Conservation (phyloP, 352 stramenopile species). For the Elongisporangium undulatum region DNA sequence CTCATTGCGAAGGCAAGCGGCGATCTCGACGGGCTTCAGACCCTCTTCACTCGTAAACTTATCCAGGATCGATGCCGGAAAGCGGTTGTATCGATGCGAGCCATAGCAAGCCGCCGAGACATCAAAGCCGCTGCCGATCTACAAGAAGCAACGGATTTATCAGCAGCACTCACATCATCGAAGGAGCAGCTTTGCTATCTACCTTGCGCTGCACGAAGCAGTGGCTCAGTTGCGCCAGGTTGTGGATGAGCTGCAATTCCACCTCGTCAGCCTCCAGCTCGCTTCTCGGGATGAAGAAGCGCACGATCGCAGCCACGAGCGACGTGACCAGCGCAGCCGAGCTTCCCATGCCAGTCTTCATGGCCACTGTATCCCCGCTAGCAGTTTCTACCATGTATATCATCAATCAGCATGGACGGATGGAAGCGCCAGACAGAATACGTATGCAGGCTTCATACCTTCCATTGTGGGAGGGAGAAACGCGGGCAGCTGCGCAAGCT, state of each 20-base stretch:
- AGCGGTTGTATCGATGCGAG: constrained; percentile 93
- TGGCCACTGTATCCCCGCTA: constrained; percentile 46
- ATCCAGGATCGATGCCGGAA: constrained; percentile 58
- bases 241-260: constrained; percentile 82
- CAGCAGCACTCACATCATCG: neutral
- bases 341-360: constrained; percentile 96
- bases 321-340: constrained; percentile 94
- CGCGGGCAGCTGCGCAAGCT: constrained; percentile 65
- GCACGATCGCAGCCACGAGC: constrained; percentile 87
- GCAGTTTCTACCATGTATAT: constrained; percentile 16
- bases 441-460: constrained; percentile 15
- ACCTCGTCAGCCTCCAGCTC: constrained; percentile 13
- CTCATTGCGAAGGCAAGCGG: constrained; percentile 28
- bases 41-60: constrained; percentile 42
- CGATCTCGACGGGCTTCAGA: constrained; percentile 57
- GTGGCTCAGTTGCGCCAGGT: constrained; percentile 94
- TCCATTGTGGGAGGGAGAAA: constrained; percentile 82
- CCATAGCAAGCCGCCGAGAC: constrained; percentile 93
- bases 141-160: neutral
- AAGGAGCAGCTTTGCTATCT: constrained; percentile 37
- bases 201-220: constrained; percentile 96
- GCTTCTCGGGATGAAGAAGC: constrained; percentile 69
- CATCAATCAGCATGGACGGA: neutral
- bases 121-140: constrained; percentile 97
- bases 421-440: neutral